Conservation (phyloP, 306 rosid species). For the Medicago ruthenica region DNA sequence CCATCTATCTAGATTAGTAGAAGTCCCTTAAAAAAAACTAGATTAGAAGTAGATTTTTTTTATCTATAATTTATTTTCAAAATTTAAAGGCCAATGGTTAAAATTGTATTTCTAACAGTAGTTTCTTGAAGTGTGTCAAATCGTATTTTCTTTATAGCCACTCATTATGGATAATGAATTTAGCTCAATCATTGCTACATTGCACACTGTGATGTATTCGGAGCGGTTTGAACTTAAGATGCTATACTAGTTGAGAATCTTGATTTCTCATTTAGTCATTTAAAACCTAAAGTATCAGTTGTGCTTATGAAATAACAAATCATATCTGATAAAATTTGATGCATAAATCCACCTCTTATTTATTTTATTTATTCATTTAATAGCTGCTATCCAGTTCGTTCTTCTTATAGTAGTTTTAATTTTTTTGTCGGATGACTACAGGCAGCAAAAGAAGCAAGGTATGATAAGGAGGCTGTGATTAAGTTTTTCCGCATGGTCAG, state of each 20-base stretch:
- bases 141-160: neutral
- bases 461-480: slow-evolving; percentile 91
- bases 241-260: slow-evolving; percentile 9
- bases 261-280: slow-evolving; percentile 18
- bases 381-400: slow-evolving; percentile 32
- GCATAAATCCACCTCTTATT: slow-evolving; percentile 16
- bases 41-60: neutral
- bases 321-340: slow-evolving; percentile 19
- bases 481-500: slow-evolving; percentile 89
- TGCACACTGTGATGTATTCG: slow-evolving; percentile 23
- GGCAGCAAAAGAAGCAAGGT: slow-evolving; percentile 97
- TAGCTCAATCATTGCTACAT: slow-evolving; percentile 17
- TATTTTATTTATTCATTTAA: neutral
- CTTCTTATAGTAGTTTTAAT: slow-evolving; percentile 10
- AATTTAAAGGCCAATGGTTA: slow-evolving; percentile 6
- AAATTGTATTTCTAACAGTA: slow-evolving; percentile 4
- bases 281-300: neutral
- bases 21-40: too few species aligned
- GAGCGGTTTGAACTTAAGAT: slow-evolving; percentile 31
- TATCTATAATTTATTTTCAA: slow-evolving; percentile 17
- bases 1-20: neutral
- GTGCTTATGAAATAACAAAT: slow-evolving; percentile 25
- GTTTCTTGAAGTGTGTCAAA: slow-evolving; percentile 21
- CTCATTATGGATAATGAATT: slow-evolving; percentile 24
- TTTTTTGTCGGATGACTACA: slow-evolving; percentile 48